These are phyloP conservation scores for Daphne laureola DNA, from an alignment of 441 rosid genomes.

Conservation along the genomic window DNA sequence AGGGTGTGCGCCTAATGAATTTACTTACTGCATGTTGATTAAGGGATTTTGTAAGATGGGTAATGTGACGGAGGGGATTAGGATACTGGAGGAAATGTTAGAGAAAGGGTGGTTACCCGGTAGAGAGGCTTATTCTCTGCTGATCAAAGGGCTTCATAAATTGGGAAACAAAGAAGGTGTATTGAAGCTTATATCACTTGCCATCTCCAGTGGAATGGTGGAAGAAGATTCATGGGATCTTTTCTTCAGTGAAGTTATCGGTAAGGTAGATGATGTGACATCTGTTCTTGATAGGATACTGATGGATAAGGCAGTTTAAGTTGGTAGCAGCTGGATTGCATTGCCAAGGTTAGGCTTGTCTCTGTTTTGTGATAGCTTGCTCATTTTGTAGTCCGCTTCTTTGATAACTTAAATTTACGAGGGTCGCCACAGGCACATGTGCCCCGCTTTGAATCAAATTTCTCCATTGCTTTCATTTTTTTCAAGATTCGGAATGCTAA, in stretches of 20 bases:
- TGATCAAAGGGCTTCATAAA: conserved; percentile 47
- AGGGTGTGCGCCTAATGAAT: conserved; percentile 61
- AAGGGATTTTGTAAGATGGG: conserved; percentile 58
- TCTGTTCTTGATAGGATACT: conserved; percentile 24
- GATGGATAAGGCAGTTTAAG: conserved; percentile 15
- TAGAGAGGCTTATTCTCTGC: conserved; percentile 33
- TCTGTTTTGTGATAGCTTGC: too few relatives aligned
- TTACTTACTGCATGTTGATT: conserved; percentile 64
- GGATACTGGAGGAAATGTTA: conserved; percentile 74
- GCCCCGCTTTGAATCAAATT: too few relatives aligned
- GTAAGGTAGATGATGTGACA: conserved; percentile 31
- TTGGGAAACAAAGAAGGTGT: conserved; percentile 43
- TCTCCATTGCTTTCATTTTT: too few relatives aligned
- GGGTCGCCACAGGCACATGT: too few relatives aligned
- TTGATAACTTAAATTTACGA: too few relatives aligned
- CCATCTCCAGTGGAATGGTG: conserved; percentile 38
- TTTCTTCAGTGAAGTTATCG: conserved; percentile 32
- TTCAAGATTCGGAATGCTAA: too few relatives aligned
- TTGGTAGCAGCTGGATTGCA: too few relatives aligned
- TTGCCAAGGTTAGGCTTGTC: too few relatives aligned
- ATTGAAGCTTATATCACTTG: conserved; percentile 34
- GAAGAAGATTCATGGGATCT: conserved; percentile 53
- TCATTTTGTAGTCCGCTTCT: too few relatives aligned
- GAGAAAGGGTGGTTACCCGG: conserved; percentile 56
- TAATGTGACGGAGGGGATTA: conserved; percentile 52